A percentile compares a stretch with the other conserved stretches of the same genome.
Evolutionary conservation across 768 basidiomycete genomes (phyloP).

Genomic region (Termitomyces sp.): DNA sequence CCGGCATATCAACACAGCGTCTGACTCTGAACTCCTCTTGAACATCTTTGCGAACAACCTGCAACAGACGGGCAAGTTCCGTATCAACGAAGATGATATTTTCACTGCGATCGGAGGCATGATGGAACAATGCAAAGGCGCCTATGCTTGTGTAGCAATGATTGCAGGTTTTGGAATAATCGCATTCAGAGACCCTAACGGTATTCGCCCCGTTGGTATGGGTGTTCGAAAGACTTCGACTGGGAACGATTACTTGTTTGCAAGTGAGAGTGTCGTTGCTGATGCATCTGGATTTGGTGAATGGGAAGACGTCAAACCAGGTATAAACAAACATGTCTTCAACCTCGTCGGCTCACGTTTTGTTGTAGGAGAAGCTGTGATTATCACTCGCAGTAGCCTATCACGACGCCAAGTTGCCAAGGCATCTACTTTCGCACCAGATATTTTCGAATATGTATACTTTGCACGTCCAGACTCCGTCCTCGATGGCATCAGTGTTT

Average conservation of each 20-base stretch:
- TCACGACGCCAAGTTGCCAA: conserved; percentile 69
- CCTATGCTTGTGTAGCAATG: conserved; percentile 99
- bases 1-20: conserved; percentile 97
- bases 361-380: conserved; percentile 81
- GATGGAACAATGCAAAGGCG: conserved; percentile 85
- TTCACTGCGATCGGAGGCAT: conserved; percentile 89
- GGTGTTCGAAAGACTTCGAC: conserved; percentile 54
- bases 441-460: conserved; percentile 99
- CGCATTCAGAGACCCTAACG: conserved; percentile 96
- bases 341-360: not conserved
- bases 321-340: conserved; percentile 30
- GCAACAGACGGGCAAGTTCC: conserved; percentile 97
- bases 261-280: conserved; percentile 94
- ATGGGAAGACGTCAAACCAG: conserved; percentile 93
- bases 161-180: conserved; percentile 98
- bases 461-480: conserved; percentile 98
- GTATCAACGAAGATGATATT: conserved; percentile 99
- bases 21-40: conserved; percentile 94
- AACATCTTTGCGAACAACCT: conserved; percentile 98
- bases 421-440: conserved; percentile 80
- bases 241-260: conserved; percentile 82
- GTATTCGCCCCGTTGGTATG: conserved; percentile 91
- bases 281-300: conserved; percentile 88
- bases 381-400: conserved; percentile 81
- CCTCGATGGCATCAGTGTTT: conserved; percentile 94